phyloP scores from a whole-genome alignment of 768 basidiomycete species.

The Leccinum boreale region DNA sequence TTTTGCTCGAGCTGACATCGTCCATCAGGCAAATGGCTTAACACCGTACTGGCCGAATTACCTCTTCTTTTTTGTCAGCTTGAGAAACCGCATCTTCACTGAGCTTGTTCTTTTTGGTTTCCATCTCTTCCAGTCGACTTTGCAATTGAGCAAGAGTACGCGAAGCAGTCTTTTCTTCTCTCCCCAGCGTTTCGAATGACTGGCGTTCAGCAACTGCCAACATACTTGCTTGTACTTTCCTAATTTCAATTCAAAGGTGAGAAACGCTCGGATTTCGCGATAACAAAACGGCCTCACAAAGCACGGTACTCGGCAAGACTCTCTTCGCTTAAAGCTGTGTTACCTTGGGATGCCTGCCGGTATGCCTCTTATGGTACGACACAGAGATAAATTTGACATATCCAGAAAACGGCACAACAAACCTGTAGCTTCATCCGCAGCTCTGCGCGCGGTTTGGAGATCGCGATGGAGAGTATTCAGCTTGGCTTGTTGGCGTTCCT shows the following conservation, averaged over 20 bases:
- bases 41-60: constrained; percentile 18
- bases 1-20: constrained; percentile 52
- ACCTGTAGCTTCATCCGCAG: constrained; percentile 82
- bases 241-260: constrained; percentile 29
- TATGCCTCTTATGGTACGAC: constrained; percentile 58
- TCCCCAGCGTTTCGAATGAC: constrained; percentile 69
- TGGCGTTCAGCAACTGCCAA: constrained; percentile 88
- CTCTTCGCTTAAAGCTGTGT: constrained; percentile 75
- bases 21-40: background rate
- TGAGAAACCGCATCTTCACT: constrained; percentile 50
- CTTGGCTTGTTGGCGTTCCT: constrained; percentile 47
- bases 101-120: constrained; percentile 55
- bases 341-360: constrained; percentile 66
- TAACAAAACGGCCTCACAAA: constrained; percentile 13
- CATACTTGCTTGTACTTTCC: constrained; percentile 76
- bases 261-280: background rate
- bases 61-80: constrained; percentile 56
- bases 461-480: constrained; percentile 61
- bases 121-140: constrained; percentile 66
- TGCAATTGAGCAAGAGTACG: constrained; percentile 63
- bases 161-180: constrained; percentile 75
- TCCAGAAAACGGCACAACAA: constrained; percentile 11
- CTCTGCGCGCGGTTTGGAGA: constrained; percentile 57
- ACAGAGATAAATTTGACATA: background rate
- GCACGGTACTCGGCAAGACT: constrained; percentile 77